Evolutionary conservation across 2,329 filamentous ascomycete species (phyloP).

Genomic region (Aspergillus pseudonomiae): DNA sequence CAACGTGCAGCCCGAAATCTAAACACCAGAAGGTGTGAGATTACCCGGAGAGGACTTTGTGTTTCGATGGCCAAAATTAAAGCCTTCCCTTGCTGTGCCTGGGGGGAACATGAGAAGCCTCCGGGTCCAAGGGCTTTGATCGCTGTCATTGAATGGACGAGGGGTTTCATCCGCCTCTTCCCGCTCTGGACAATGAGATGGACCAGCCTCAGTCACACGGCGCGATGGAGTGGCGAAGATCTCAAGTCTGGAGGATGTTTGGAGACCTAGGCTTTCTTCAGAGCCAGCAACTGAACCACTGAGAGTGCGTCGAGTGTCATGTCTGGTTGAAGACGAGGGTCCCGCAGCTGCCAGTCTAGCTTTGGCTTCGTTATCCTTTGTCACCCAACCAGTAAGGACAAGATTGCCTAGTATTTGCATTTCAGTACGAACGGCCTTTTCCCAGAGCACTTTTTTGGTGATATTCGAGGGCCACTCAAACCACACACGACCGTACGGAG

Average conservation of each 20-base stretch:
- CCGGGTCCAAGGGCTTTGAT: constrained; percentile 16
- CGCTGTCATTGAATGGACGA: constrained; percentile 4
- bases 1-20: neutral
- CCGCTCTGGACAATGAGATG: neutral
- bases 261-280: neutral
- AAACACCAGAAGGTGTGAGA: constrained; percentile 4
- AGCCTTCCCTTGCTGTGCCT: constrained; percentile 4
- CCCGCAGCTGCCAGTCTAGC: neutral
- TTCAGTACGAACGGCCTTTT: constrained; percentile 27
- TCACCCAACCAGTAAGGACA: constrained; percentile 25
- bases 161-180: neutral
- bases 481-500: constrained; percentile 34
- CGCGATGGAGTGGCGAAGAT: neutral
- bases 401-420: constrained; percentile 25
- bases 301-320: neutral
- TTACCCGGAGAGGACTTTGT: constrained; percentile 28
- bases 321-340: neutral
- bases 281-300: neutral
- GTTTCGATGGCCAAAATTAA: constrained; percentile 21
- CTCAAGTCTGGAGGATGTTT: neutral
- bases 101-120: constrained; percentile 15
- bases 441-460: constrained; percentile 22
- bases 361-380: constrained; percentile 13
- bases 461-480: constrained; percentile 29
- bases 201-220: neutral